phyloP scores from a whole-genome alignment of 108 stramenopile species.

The Mayamaea pseudoterrestris region DNA sequence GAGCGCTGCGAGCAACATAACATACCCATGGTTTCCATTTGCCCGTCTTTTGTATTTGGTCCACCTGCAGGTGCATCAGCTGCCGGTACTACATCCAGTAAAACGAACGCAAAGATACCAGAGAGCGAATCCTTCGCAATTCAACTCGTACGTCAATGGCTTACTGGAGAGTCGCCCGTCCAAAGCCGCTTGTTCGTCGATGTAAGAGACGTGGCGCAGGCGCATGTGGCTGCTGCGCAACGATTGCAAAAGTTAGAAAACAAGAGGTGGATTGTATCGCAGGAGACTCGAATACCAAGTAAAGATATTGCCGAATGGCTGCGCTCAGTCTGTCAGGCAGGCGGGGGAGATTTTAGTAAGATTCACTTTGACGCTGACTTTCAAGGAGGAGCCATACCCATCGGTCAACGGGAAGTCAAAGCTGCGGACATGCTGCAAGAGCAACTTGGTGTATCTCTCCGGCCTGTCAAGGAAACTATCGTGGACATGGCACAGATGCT shows the following conservation, averaged over 20 bases:
- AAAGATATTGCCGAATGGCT: slow-evolving; percentile 42
- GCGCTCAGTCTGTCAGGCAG: slow-evolving; percentile 11
- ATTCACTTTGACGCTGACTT: slow-evolving; percentile 51
- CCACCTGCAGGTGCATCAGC: too few species aligned
- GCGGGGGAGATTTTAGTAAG: slow-evolving; percentile 15
- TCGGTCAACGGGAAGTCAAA: slow-evolving; percentile 59
- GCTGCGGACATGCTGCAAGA: slow-evolving; percentile 27
- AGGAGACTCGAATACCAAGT: slow-evolving; percentile 50
- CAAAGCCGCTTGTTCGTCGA: slow-evolving; percentile 72
- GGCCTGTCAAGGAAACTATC: slow-evolving; percentile 61
- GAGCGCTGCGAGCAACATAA: slow-evolving; percentile 28
- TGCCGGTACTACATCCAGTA: too few species aligned
- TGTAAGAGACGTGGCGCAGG: slow-evolving; percentile 67
- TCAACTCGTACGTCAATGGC: slow-evolving; percentile 57
- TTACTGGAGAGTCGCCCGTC: slow-evolving; percentile 51
- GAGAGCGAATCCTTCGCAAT: slow-evolving; percentile 37
- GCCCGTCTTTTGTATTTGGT: slow-evolving; percentile 78
- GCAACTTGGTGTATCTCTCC: slow-evolving; percentile 32
- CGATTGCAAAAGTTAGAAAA: slow-evolving; percentile 14
- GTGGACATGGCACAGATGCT: slow-evolving; percentile 48
- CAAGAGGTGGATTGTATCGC: slow-evolving; percentile 58
- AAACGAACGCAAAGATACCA: slow-evolving; percentile 12
- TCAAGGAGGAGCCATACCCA: slow-evolving; percentile 70
- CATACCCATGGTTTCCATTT: slow-evolving; percentile 48
- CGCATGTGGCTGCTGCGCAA: slow-evolving; percentile 52